Evolutionary conservation across 495 filamentous ascomycete genomes (phyloP).

Genomic region (Neurospora sublineolata): DNA sequence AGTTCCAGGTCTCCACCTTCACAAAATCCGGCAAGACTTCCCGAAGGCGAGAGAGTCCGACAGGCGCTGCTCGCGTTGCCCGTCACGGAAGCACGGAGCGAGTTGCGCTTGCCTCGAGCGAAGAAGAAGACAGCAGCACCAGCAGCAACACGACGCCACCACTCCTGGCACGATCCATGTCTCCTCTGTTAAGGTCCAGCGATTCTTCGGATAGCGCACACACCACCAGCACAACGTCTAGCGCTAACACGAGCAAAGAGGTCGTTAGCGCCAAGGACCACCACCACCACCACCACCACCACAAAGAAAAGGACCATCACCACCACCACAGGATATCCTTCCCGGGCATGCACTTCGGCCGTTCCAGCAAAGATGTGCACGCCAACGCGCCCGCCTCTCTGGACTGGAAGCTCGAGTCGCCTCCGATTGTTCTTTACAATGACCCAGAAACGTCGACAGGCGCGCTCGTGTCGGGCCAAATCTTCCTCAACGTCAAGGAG

Average conservation of each 20-base stretch:
- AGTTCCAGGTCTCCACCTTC: slow-evolving; percentile 20
- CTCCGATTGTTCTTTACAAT: slow-evolving; percentile 78
- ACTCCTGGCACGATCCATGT: slow-evolving; percentile 4
- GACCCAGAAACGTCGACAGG: slow-evolving; percentile 64
- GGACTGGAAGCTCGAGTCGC: slow-evolving; percentile 75
- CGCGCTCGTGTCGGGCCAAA: slow-evolving; percentile 75
- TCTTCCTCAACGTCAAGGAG: slow-evolving; percentile 60
- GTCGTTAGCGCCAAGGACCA: not conserved
- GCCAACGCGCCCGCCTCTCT: slow-evolving; percentile 42
- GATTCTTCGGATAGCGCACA: slow-evolving; percentile 2
- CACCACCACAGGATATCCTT: slow-evolving; percentile 38
- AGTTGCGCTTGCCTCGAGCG: slow-evolving; percentile 23
- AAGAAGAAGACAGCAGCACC: slow-evolving; percentile 18
- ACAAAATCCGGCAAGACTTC: slow-evolving; percentile 11
- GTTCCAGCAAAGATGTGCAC: slow-evolving; percentile 32
- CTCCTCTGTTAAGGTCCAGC: slow-evolving; percentile 8
- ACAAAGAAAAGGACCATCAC: slow-evolving; percentile 20
- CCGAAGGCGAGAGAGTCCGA: slow-evolving; percentile 17
- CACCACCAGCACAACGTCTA: slow-evolving; percentile 11
- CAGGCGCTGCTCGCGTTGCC: slow-evolving; percentile 10
- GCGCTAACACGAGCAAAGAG: slow-evolving; percentile 10
- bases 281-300: slow-evolving; percentile 8
- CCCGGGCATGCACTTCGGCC: slow-evolving; percentile 34
- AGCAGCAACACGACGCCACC: slow-evolving; percentile 9
- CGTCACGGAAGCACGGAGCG: slow-evolving; percentile 16